Evolutionary conservation across 495 filamentous ascomycete species (phyloP), one percentile per base, ranked within the genome.

Genomic region (Astrocystis sublimbata): DNA sequence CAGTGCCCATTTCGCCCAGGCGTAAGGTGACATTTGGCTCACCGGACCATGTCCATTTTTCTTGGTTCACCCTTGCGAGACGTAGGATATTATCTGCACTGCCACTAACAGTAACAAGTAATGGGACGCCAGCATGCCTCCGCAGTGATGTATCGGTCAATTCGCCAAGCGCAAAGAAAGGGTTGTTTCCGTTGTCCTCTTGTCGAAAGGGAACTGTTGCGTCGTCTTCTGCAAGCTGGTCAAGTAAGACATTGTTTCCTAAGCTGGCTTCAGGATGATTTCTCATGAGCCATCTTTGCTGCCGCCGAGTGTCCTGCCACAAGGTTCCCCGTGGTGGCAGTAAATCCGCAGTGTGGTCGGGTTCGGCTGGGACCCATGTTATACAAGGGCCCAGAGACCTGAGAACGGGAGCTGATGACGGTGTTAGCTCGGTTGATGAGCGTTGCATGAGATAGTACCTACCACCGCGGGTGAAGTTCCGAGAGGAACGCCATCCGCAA

Each of bases 51-150:
- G 75, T 75, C 66, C 73, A 78, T 45, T 74, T 67, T 55, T 80
- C 73, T 17, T 69, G 45, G 15, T 66, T 68, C 12, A 83, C 71
- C 51, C 71, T 76, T 31, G 77, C 64, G 9, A 89, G 51, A 36
- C 76, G 78, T 15, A 89, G 75, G 3, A 83, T 68, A 42, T 86
- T 78, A 15, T 81, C 81, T 15, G 73, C 76, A 60, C 78, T 74
- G 6, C 86, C 86, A 23, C 72, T 68, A 1, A 81, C 73, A 47
- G 78, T 71, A 3, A 81, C 86, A 26, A 83, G 65, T 15, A 86
- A 72, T 1, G 65, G 63, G 17, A 66, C 66, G 6, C 68, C 69
- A 19, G 49, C 68, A 19, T 54, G 40, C 45, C 26, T 63, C 21
- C 40, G 41, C 9, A 68, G 21, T 55, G 71, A 71, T 7, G 63